Evolutionary conservation across 179 eudicot species (phyloP), one percentile per base, ranked within the genome.

Genomic region (Carnegiea gigantea): DNA sequence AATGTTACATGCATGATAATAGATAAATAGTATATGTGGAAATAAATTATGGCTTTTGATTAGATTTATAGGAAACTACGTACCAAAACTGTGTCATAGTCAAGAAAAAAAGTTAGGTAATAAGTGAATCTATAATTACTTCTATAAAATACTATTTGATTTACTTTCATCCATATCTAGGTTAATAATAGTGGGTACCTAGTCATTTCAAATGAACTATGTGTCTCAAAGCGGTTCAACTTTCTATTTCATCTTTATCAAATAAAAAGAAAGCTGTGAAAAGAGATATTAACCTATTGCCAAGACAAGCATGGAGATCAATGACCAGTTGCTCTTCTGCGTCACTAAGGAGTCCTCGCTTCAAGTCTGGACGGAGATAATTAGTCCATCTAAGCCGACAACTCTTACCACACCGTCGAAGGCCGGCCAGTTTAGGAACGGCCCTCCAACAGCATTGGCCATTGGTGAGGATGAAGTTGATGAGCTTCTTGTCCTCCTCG

Each of bases 91-190:
- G 17, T 36, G 80, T 85, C 85, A 38, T 70, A 67, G 28, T 85
- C 85, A 82, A 28, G 65, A 82, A 82, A 85, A 85, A 82, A 85
- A 82, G 78, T 79, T 85, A 59, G 23, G 53, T 36, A 38, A 60
- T 20, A 26, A 24, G 59, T 82, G 70, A 82, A 80, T 85, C 82
- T 68, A 75, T 59, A 79, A 44, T 79, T 82, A 79, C 84, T 82
- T 74, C 68, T 81, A 46, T 57, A 26, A 49, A 23, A 67, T 30
- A 67, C 2, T 67, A 21, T 67, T 67, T 14, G 10, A n/a, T 62
- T n/a, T 26, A 67, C 18, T 67, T 28, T 28, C 0, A 7, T 67
- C 18, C 18, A 30, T 13, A 67, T 67, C 20, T 67, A 26, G 26
- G 8, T 13, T 23, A 23, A 62, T 57, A 1, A 57, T 20, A 15